Percentiles rank a stretch among this genome's conserved stretches.
phyloP scores from a whole-genome alignment of 768 basidiomycete species.

The Panaeolus cyanescens region DNA sequence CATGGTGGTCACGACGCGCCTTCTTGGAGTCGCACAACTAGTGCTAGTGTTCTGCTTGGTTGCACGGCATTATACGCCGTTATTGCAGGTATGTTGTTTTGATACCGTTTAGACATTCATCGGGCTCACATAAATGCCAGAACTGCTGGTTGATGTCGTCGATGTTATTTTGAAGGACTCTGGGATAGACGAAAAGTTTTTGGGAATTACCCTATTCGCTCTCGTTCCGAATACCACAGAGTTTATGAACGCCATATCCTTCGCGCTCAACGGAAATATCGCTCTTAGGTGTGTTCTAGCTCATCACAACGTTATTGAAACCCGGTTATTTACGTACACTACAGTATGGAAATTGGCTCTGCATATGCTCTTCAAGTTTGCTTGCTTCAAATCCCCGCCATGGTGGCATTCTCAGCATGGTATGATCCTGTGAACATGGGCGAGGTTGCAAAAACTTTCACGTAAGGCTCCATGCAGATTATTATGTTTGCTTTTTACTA shows the following conservation, averaged over 20 bases:
- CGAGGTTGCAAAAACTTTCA: conserved; percentile 86
- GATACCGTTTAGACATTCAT: neutral
- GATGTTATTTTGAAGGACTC: conserved; percentile 90
- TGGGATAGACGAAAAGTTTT: conserved; percentile 95
- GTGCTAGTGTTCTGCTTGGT: conserved; percentile 83
- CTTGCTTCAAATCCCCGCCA: conserved; percentile 94
- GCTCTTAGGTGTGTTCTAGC: conserved; percentile 75
- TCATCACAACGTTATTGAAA: neutral
- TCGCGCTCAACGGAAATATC: conserved; percentile 96
- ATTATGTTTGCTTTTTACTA: neutral
- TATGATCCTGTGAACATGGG: conserved; percentile 88
- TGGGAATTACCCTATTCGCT: conserved; percentile 95
- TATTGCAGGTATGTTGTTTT: conserved; percentile 78
- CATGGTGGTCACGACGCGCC: conserved; percentile 90
- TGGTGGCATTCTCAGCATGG: conserved; percentile 98
- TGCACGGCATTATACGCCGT: conserved; percentile 94
- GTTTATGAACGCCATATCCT: conserved; percentile 99
- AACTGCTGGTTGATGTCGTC: conserved; percentile 92
- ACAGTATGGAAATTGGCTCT: conserved; percentile 98
- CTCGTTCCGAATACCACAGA: conserved; percentile 98
- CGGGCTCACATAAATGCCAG: conserved; percentile 39
- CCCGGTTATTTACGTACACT: conserved; percentile 3
- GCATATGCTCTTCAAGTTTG: conserved; percentile 99
- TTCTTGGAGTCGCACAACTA: conserved; percentile 90
- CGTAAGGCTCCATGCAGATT: conserved; percentile 54